Conservation (phyloP, 805 yeast genomes). For the Suhomyces kilbournensis region DNA sequence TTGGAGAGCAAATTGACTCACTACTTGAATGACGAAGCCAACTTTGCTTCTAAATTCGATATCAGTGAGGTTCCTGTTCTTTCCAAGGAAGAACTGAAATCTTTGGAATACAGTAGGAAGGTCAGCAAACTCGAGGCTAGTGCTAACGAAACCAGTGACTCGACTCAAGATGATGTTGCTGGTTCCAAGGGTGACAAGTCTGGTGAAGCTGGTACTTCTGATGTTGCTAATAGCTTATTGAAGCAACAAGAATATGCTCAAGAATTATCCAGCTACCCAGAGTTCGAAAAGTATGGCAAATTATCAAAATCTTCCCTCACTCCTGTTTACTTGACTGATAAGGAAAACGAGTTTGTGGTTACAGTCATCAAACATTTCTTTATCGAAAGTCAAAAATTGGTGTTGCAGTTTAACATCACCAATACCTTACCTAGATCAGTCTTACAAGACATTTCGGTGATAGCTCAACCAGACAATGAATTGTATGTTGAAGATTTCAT, state of each 20-base stretch:
- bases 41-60: constrained; percentile 63
- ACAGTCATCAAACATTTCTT: constrained; percentile 80
- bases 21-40: constrained; percentile 58
- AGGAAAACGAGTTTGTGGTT: constrained; percentile 91
- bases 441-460: constrained; percentile 72
- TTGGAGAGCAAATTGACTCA: constrained; percentile 74
- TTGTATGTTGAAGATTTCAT: constrained; percentile 65
- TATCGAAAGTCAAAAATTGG: constrained; percentile 60
- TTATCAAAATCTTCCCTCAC: constrained; percentile 67
- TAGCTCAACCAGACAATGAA: constrained; percentile 60
- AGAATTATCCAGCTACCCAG: constrained; percentile 68
- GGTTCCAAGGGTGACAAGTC: constrained; percentile 8
- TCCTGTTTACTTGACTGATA: constrained; percentile 72
- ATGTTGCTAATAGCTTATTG: constrained; percentile 27
- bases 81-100: constrained; percentile 66
- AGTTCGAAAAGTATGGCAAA: constrained; percentile 69
- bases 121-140: constrained; percentile 33
- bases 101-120: constrained; percentile 58
- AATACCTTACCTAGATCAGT: constrained; percentile 81
- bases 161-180: constrained; percentile 18
- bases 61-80: constrained; percentile 61
- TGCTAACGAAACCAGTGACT: constrained; percentile 14
- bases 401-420: constrained; percentile 75
- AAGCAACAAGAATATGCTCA: constrained; percentile 65
- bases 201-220: constrained; percentile 20